Percentiles rank a stretch among this genome's conserved stretches.
Conservation (phyloP, 1,139 yeast genomes). For the Lodderomyces oxycetoniae region DNA sequence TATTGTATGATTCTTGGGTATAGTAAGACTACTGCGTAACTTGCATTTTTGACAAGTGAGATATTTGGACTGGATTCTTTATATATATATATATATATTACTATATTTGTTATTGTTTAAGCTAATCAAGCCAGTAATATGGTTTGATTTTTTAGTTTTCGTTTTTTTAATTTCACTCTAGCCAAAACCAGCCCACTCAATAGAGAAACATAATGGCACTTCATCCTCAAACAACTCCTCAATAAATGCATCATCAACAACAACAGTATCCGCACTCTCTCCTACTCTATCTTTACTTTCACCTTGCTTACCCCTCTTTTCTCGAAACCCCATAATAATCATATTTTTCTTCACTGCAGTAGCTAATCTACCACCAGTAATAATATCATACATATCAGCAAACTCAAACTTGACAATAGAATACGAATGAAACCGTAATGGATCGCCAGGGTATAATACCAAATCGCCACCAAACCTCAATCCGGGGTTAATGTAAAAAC, state of each 20-base stretch:
- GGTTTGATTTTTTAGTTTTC: no score
- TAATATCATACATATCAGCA: slow-evolving; percentile 49
- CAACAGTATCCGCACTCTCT: slow-evolving; percentile 23
- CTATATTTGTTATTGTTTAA: no score
- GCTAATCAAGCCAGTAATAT: no score
- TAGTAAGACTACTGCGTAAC: no score
- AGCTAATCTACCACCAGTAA: slow-evolving; percentile 84
- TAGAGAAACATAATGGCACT: slow-evolving; percentile 44
- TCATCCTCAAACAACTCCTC: slow-evolving; percentile 12
- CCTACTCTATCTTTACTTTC: slow-evolving; percentile 13
- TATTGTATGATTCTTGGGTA: no score
- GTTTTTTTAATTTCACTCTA: no score
- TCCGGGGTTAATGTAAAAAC: slow-evolving; percentile 73
- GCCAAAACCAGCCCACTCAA: slow-evolving; percentile 85
- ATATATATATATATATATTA: no score
- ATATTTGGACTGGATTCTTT: no score
- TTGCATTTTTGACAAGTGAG: no score
- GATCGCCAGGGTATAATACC: slow-evolving; percentile 93
- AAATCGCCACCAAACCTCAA: slow-evolving; percentile 86
- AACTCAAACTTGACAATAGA: slow-evolving; percentile 56
- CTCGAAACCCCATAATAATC: slow-evolving; percentile 44
- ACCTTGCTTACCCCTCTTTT: slow-evolving; percentile 19
- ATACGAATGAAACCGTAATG: slow-evolving; percentile 85
- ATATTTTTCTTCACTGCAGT: slow-evolving; percentile 88
- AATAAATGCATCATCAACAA: slow-evolving; percentile 10